A percentile compares a stretch with the other conserved stretches of the same genome.
These are phyloP conservation scores for Phaeosphaeria sp. DNA, from an alignment of 2,329 filamentous ascomycete species.

Conservation along the genomic window DNA sequence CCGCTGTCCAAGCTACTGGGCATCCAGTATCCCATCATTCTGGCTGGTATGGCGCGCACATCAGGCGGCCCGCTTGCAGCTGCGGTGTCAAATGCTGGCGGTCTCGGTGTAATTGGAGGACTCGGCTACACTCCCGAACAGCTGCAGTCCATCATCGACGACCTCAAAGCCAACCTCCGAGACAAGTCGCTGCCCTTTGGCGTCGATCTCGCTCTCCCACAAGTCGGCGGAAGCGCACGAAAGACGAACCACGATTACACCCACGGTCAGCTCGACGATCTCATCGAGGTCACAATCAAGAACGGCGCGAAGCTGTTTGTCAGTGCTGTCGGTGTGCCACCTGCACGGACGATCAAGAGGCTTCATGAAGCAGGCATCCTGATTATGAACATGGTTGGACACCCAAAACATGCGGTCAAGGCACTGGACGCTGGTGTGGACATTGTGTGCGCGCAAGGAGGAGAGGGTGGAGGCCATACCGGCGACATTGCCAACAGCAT, in stretches of 20 bases:
- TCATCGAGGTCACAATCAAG: conserved; percentile 85
- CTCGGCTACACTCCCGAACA: conserved; percentile 65
- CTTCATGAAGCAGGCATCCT: conserved; percentile 81
- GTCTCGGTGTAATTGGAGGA: conserved; percentile 67
- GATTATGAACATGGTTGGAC: conserved; percentile 97
- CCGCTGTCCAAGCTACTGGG: conserved; percentile 66
- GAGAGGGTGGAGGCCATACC: conserved; percentile 92
- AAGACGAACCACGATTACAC: conserved; percentile 98
- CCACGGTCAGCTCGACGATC: conserved; percentile 81
- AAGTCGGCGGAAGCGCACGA: conserved; percentile 81
- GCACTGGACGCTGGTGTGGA: conserved; percentile 87
- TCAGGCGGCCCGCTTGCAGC: conserved; percentile 49
- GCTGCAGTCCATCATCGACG: conserved; percentile 79
- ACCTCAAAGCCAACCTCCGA: conserved; percentile 78
- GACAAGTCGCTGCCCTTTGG: conserved; percentile 80
- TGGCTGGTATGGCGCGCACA: conserved; percentile 92
- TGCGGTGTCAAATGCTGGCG: conserved; percentile 77
- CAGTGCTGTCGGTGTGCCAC: conserved; percentile 85
- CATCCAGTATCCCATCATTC: conserved; percentile 87
- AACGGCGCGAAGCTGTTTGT: conserved; percentile 88
- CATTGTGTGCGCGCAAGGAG: conserved; percentile 89
- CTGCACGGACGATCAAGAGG: conserved; percentile 72
- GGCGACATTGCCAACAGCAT: conserved; percentile 87
- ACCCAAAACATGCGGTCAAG: conserved; percentile 89
- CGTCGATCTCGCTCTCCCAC: conserved; percentile 88